Conservation (phyloP, 2,329 filamentous ascomycete species). For the Dendryphion nanum region DNA sequence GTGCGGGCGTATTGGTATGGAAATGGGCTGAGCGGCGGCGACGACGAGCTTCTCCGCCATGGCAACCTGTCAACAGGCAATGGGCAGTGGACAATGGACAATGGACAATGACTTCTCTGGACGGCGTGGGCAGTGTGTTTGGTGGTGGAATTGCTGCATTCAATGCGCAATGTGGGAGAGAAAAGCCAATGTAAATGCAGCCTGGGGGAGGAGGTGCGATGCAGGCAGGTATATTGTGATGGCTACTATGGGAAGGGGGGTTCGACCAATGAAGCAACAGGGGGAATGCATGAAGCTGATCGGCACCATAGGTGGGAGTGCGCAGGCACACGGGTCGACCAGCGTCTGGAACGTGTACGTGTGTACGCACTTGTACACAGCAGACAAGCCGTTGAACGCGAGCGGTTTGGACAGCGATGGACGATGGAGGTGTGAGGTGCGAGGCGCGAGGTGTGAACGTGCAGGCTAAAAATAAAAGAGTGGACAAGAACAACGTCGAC, state of each 20-base stretch:
- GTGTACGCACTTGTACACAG: too few relatives aligned
- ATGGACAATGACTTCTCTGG: constrained; percentile 3
- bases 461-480: too few relatives aligned
- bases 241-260: constrained; percentile 12
- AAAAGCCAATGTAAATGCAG: background rate
- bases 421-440: too few relatives aligned
- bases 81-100: too few relatives aligned
- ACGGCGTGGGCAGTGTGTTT: constrained; percentile 6
- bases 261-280: constrained; percentile 19
- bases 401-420: too few relatives aligned
- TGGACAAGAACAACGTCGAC: too few relatives aligned
- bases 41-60: constrained; percentile 23
- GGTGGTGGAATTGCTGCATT: constrained; percentile 2
- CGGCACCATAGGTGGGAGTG: too few relatives aligned
- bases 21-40: constrained; percentile 22
- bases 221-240: constrained; percentile 9
- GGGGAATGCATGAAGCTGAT: constrained; percentile 17
- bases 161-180: constrained; percentile 2
- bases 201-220: too few relatives aligned
- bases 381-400: too few relatives aligned
- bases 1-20: constrained; percentile 18
- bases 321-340: too few relatives aligned
- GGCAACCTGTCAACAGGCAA: constrained; percentile 16
- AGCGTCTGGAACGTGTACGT: too few relatives aligned
- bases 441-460: too few relatives aligned